Conservation (phyloP, 2,329 filamentous ascomycete genomes). For the Penicillium sp. region DNA sequence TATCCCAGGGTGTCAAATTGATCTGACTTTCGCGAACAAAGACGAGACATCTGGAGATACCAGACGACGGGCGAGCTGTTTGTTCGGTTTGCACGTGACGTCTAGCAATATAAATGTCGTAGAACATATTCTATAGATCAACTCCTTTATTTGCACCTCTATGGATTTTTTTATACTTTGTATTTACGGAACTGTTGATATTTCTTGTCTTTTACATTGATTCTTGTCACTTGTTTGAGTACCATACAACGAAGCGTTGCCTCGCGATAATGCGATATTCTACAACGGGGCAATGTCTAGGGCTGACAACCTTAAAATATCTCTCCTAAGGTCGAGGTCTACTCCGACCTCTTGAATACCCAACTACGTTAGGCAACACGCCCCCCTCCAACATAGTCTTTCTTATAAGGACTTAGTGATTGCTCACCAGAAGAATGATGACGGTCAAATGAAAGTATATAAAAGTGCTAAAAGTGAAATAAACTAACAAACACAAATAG, state of each 20-base stretch:
- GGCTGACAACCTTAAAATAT: neutral
- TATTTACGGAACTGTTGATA: neutral
- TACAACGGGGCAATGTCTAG: neutral
- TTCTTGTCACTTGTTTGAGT: too few relatives aligned
- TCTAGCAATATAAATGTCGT: neutral
- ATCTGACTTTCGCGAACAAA: neutral
- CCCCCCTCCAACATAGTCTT: neutral
- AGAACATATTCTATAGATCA: neutral
- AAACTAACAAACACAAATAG: neutral
- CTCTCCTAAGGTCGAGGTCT: neutral
- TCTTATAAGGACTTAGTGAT: neutral
- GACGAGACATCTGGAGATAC: neutral
- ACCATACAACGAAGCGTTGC: neutral
- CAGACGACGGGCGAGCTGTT: neutral
- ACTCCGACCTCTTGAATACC: neutral
- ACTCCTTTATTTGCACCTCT: neutral
- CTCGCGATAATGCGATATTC: neutral
- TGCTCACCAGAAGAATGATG: neutral
- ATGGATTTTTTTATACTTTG: too few relatives aligned
- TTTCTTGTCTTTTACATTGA: neutral
- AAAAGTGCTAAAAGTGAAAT: neutral
- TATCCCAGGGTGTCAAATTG: neutral
- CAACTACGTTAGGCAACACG: neutral
- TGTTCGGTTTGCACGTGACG: neutral
- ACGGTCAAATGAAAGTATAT: neutral